Base-by-base conservation (phyloP, 129 eudicot species). In the Flaveria ramosissima region DNA sequence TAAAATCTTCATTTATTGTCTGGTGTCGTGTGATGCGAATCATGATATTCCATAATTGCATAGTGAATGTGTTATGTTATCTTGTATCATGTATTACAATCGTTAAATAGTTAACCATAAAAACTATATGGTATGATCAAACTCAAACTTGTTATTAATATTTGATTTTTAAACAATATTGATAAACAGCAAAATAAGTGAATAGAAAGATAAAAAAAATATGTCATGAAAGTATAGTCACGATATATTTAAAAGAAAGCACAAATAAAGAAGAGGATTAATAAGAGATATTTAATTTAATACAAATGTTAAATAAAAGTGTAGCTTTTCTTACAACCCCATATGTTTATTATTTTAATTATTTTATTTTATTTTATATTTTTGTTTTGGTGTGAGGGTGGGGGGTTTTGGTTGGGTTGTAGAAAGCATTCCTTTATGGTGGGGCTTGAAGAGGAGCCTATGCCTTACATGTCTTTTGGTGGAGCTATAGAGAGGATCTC, bases 361-460 rank as follows among this genome's bases (percentile, higher is more conserved):
- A 27, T 27, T 30, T 30, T 30, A 3, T 36, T 36, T 36, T 36
- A 32, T 36, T 36, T 36, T 36, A 36, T 36, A 36, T 36, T 36
- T 36, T 36, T 36, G 41, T 36, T 36, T 36, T 36, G 41, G 41
- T 36, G 41, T 36, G 41, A 6, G 41, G 8, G 41, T 36, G 36
- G 36, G 41, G 41, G 41, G 41, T 36, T 36, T 36, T 3, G 53
- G 65, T 21, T 1, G 4, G 36, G 32, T 21, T 21, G 78, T 57
- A 69, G 68, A 72, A 78, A 83, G 68, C 52, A 39, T 72, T 60
- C 83, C 23, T 27, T 21, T 66, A 78, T 77, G 16, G 16, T 24
- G 52, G 43, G 85, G 79, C 36, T 9, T 66, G 71, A 77, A 78
- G 80, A 83, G 83, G 72, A 42, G 51, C 77, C 77, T 78, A 36